Percentiles rank a stretch among this genome's conserved stretches.
These are phyloP conservation scores for Gossypium schwendimanii DNA, from an alignment of 441 rosid genomes.

Conservation along the genomic window DNA sequence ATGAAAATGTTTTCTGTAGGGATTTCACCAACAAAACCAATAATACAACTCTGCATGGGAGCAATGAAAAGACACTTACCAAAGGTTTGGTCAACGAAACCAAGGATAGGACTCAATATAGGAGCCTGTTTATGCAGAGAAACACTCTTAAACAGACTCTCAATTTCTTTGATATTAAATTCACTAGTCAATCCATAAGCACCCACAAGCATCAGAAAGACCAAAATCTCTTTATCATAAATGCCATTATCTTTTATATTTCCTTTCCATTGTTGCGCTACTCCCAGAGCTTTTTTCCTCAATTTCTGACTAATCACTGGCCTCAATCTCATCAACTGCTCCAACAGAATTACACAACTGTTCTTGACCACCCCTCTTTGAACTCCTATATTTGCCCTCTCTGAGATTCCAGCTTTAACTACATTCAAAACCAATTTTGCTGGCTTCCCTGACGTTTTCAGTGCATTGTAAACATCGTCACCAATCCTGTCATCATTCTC, in stretches of 20 bases:
- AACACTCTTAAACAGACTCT: constrained; percentile 13
- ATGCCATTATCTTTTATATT: constrained; percentile 14
- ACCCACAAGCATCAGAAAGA: constrained; percentile 31
- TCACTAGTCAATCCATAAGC: constrained; percentile 20
- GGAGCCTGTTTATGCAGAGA: constrained; percentile 27
- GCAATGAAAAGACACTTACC: constrained; percentile 14
- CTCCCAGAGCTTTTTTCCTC: not conserved
- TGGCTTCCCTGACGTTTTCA: not conserved
- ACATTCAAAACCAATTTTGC: constrained; percentile 13
- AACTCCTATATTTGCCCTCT: constrained; percentile 2
- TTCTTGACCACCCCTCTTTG: not conserved
- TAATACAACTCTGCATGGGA: constrained; percentile 23
- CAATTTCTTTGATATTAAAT: constrained; percentile 23
- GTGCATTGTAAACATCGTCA: constrained; percentile 1
- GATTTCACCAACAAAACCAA: constrained; percentile 18
- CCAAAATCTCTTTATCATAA: constrained; percentile 21
- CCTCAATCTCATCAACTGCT: constrained; percentile 9
- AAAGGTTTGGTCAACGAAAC: constrained; percentile 12
- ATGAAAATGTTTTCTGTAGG: not conserved
- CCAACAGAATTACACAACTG: constrained; percentile 8
- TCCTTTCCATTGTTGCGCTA: constrained; percentile 10
- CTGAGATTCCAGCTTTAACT: not conserved
- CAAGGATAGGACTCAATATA: constrained; percentile 24
- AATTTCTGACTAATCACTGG: not conserved
- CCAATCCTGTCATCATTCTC: not conserved